Conservation (phyloP, 2,329 filamentous ascomycete genomes). For the Achaetomium macrosporum region DNA sequence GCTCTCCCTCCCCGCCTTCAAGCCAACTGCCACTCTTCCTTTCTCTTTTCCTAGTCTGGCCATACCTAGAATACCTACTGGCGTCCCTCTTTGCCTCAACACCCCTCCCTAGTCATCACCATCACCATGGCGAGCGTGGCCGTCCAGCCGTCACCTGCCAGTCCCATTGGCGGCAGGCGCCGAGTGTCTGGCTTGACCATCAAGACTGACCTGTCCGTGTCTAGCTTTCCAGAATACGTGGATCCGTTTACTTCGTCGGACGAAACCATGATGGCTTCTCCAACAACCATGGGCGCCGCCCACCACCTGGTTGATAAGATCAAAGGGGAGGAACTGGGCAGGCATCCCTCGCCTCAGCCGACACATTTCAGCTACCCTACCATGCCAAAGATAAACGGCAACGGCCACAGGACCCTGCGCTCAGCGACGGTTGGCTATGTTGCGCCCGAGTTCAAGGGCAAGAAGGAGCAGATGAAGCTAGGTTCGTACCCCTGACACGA, state of each 20-base stretch:
- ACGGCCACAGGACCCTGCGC: constrained; percentile 69
- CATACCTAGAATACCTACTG: constrained; percentile 1
- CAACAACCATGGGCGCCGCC: constrained; percentile 17
- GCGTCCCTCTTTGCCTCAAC: background rate
- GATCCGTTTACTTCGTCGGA: constrained; percentile 29
- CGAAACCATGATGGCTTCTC: constrained; percentile 29
- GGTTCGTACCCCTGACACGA: constrained; percentile 41
- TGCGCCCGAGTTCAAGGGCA: constrained; percentile 89
- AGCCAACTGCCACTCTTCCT: background rate
- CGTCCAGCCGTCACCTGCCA: constrained; percentile 11
- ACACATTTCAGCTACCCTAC: constrained; percentile 74
- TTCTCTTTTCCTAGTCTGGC: constrained; percentile 3
- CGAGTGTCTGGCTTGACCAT: constrained; percentile 28
- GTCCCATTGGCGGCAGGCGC: constrained; percentile 16
- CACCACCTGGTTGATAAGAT: constrained; percentile 28
- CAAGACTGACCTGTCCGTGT: constrained; percentile 29
- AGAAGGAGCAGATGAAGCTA: constrained; percentile 81
- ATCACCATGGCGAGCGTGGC: constrained; percentile 21
- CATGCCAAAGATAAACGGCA: constrained; percentile 44
- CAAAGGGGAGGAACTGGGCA: constrained; percentile 35
- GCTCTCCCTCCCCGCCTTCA: background rate
- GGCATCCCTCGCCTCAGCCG: constrained; percentile 79
- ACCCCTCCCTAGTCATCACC: background rate
- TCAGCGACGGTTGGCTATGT: constrained; percentile 92
- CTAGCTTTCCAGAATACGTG: constrained; percentile 32